Evolutionary conservation across 1,139 yeast species (phyloP), one percentile per base, ranked within the genome.

Genomic region (Spathaspora sp.): DNA sequence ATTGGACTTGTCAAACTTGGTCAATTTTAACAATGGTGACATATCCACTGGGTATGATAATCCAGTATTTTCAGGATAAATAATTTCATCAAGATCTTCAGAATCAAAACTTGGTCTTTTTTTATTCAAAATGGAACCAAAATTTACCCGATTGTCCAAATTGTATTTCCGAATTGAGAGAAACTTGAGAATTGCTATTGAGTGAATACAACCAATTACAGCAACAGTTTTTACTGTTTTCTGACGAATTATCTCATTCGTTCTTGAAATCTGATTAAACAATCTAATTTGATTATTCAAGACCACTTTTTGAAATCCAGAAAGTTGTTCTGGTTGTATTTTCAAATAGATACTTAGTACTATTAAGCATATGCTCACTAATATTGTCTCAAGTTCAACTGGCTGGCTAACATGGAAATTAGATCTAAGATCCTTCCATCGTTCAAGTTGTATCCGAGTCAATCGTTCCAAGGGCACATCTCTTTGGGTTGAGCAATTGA

Each of bases 201-300:
- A 61, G 39, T 70, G 74, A 33, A 70, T 55, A 13, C 66, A 56
- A 47, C 63, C 61, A 8, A 63, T 54, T 25, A 66, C 50, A 1
- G 67, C 52, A 9, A 58, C 51, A 8, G 69, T 54, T 42, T 56
- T 61, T 39, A 41, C 39, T 40, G 49, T 47, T 31, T 53, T 48
- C 15, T 45, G 44, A 23, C 50, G 47, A 38, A 52, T 42, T 34
- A 52, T 44, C 4, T 43, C 45, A 27, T 47, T 51, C 31, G 65
- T 52, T 47, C 64, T 49, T 9, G 60, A 50, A 8, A 68, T 45
- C 46, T 61, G 59, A 46, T 67, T 65, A 51, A 68, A 69, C 26
- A 72, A 56, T 39, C 58, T 61, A 10, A 67, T 54, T 51, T 73
- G 78, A 43, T 68, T 66, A 43, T 65, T 64, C 31, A 70, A 57